A percentile compares a stretch with the other conserved stretches of the same genome.
Conservation (phyloP, 176 grass and related monocot genomes). For the Oryza brachyantha region DNA sequence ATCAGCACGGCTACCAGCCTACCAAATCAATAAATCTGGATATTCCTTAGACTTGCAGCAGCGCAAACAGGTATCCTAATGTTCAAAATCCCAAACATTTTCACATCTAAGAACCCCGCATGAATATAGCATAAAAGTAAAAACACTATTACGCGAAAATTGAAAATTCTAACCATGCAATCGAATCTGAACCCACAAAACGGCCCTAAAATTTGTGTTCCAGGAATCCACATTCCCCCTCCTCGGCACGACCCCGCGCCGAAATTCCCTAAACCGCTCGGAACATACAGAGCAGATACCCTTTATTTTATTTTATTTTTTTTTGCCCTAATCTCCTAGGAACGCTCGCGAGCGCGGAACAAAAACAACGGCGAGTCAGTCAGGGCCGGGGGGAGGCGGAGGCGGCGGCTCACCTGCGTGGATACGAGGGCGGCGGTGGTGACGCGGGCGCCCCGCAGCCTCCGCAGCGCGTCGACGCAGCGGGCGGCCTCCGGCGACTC, state of each 20-base stretch:
- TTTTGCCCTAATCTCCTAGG: not conserved
- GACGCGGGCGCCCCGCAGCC: conserved; percentile 41
- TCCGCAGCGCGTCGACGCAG: conserved; percentile 54
- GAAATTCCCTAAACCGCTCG: not conserved
- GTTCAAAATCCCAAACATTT: not conserved
- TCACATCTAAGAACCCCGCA: not conserved
- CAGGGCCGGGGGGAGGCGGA: not conserved
- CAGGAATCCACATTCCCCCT: not conserved
- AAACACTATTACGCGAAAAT: not conserved
- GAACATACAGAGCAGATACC: not conserved
- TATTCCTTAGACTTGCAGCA: not conserved
- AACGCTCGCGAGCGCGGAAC: not conserved
- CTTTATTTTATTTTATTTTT: no score
- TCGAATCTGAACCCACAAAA: not conserved
- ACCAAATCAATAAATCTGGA: not conserved
- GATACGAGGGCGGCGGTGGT: conserved; percentile 45
- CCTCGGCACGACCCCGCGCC: not conserved
- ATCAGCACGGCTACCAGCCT: not conserved
- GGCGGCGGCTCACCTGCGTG: conserved; percentile 39
- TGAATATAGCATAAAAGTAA: not conserved
- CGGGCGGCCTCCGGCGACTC: conserved; percentile 42
- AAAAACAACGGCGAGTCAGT: not conserved
- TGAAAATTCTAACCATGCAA: not conserved
- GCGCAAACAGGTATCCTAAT: not conserved
- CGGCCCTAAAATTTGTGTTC: not conserved